Evolutionary conservation across 768 basidiomycete genomes (phyloP), one percentile per base, ranked within the genome.

Genomic region (Rubroboletus satanas): DNA sequence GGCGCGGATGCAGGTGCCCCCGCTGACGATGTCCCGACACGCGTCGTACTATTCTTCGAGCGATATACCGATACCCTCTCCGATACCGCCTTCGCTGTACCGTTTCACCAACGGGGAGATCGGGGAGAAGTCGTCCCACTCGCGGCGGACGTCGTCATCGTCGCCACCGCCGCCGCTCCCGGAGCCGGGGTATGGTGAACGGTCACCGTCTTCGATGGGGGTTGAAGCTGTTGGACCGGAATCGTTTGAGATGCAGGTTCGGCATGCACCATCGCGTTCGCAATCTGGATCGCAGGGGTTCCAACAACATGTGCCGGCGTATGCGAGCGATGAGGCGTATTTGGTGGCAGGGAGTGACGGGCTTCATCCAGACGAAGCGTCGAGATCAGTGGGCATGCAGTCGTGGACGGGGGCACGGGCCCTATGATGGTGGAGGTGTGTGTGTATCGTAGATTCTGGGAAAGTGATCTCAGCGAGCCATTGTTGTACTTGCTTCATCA

Each of bases 41-140:
- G 70, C 70, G 9, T 89, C 89, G 17, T 88, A 87, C 62, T 70
- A 90, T 66, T 87, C 88, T 55, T 64, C 73, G 58, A 71, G 69
- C 49, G 68, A 80, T 66, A 65, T 85, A 68, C 74, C 78, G 2
- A 63, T 75, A 5, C 77, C 83, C 12, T 87, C 87, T 5, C 85
- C 87, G 0, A 65, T 82, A 41, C 81, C 84, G 3, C 77, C 69
- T 57, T 73, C 83, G 5, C 68, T 75, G 53, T 80, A 79, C 65
- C 74, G 68, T 49, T 75, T 75, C 51, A 60, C 82, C 2, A 63
- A 73, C 35, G 81, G 79, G 7, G 78, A 81, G 56, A 64, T 79
- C 5, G 77, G 74, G 33, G 76, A 66, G 50, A 75, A 45, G 18
- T 61, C 71, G 14, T 46, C 14, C 7, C 17, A 26, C 6, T 57